These are phyloP conservation scores for Moesziomyces parantarcticus DNA, from an alignment of 1,284 basidiomycete species.

Conservation along the genomic window DNA sequence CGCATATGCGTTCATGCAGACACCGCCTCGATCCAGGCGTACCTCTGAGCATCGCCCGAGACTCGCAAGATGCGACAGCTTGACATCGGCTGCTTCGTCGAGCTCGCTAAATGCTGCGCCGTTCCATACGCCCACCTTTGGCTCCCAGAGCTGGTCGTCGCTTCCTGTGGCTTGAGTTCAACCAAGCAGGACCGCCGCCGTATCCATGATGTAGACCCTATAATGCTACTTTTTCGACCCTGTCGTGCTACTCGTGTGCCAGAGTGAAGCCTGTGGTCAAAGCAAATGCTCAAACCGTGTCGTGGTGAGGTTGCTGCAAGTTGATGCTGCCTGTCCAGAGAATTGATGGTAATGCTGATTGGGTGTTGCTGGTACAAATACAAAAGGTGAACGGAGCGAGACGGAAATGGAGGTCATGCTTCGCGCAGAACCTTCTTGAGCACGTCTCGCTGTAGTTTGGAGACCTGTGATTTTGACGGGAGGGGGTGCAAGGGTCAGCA, in stretches of 20 bases:
- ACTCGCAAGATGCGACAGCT: conserved; percentile 17
- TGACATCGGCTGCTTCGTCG: conserved; percentile 9
- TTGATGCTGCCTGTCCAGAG: too few relatives aligned
- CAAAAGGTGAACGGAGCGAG: conserved; percentile 1
- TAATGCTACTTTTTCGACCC: background rate
- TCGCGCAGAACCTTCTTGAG: conserved; percentile 44
- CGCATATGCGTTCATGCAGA: conserved; percentile 9
- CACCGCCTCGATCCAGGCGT: conserved; percentile 19
- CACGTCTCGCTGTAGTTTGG: conserved; percentile 42
- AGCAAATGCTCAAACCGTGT: background rate
- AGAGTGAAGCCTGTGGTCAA: too few relatives aligned
- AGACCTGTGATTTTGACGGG: conserved; percentile 19
- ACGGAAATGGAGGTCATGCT: conserved; percentile 7
- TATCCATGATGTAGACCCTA: background rate
- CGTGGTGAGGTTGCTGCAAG: background rate
- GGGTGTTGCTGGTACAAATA: conserved; percentile 37
- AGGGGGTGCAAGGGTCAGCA: background rate
- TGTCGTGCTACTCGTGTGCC: too few relatives aligned
- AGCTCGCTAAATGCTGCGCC: conserved; percentile 8
- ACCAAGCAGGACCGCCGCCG: background rate
- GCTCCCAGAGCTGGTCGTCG: conserved; percentile 15
- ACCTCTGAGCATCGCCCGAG: conserved; percentile 4
- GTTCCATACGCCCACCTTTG: conserved; percentile 37
- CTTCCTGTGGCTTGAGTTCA: conserved; percentile 9
- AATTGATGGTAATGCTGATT: conserved; percentile 2